phyloP scores from a whole-genome alignment of 73 alveolate genomes.

The Paramecium caudatum region DNA sequence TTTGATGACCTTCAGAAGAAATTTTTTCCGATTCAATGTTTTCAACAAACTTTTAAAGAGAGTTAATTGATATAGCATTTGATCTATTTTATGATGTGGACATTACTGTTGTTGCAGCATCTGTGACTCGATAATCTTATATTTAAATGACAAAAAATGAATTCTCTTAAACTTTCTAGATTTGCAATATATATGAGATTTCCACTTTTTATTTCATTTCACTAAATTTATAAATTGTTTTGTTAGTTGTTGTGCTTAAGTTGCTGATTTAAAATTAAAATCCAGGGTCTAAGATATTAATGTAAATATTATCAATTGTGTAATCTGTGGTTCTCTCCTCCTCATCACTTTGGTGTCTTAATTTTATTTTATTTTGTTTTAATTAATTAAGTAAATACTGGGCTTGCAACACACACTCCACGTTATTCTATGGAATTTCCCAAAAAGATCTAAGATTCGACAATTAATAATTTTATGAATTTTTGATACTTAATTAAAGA shows the following conservation, averaged over 20 bases:
- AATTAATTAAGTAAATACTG: neutral
- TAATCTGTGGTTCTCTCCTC: neutral
- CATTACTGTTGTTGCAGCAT: neutral
- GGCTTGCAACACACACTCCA: neutral
- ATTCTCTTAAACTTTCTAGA: neutral
- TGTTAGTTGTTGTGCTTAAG: neutral
- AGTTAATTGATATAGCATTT: neutral
- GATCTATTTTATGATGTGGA: conserved; percentile 25
- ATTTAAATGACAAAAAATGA: neutral
- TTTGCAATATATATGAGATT: neutral
- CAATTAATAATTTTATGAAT: conserved; percentile 9
- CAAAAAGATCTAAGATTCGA: neutral
- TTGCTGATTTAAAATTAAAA: neutral
- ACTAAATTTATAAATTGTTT: conserved; percentile 31
- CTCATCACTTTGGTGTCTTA: neutral
- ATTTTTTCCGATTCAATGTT: neutral
- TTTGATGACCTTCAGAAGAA: conserved; percentile 30
- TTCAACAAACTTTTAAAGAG: too few relatives aligned
- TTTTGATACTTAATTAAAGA: neutral
- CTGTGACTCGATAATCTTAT: conserved; percentile 3
- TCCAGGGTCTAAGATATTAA: conserved; percentile 1
- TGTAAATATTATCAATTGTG: neutral
- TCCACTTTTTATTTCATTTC: neutral
- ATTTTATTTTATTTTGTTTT: too few relatives aligned
- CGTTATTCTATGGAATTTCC: conserved; percentile 4